Base-by-base conservation (phyloP, 1,284 basidiomycete species). In the Sphagnurus paluster region DNA sequence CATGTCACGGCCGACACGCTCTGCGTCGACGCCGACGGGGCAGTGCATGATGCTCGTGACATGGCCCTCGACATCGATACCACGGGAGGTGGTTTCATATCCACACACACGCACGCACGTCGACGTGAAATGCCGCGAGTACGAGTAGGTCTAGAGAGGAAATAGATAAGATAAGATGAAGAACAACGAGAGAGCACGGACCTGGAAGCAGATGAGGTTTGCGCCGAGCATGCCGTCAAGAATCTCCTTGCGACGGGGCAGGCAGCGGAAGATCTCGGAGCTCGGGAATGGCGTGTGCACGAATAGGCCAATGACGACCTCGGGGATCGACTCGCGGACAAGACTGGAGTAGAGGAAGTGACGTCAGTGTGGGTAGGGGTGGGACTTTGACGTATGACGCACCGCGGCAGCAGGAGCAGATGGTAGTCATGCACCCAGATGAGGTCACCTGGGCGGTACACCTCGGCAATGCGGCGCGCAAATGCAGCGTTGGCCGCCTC, bases 141-240 rank as follows among this genome's bases (percentile, higher is more conserved):
- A 99, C 13, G 93, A 95, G 69, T 98, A 98, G 0, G 96, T 97
- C 79, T 89, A 39, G 3, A 10, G 19, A 23, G 5, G 11, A 17
- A 13, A 33, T 8, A 30, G 28, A 29, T 6, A 3, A 20, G 19
- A 26, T 14, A 26, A 24, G 24, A 29, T 10, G 8, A 16, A 16
- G 17, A 13, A 44, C 41, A 20, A 26, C 30, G 29, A 14, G 20
- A 19, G 37, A 29, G 33, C 19, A 33, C 63, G 7, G 47, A 74
- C 80, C 70, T 93, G 93, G 87, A 98, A 98, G 68, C 92, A 93
- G 28, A 98, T 85, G 30, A 98, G 79, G 69, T 98, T 96, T 42
- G 96, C 93, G 33, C 95, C 95, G 37, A 99, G 86, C 93, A 99
- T 98, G 35, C 96, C 97, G 56, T 98, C 94, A 28, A 99, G 77